These are phyloP conservation scores for Boletus mariae DNA, from an alignment of 1,284 basidiomycete species.

Conservation along the genomic window DNA sequence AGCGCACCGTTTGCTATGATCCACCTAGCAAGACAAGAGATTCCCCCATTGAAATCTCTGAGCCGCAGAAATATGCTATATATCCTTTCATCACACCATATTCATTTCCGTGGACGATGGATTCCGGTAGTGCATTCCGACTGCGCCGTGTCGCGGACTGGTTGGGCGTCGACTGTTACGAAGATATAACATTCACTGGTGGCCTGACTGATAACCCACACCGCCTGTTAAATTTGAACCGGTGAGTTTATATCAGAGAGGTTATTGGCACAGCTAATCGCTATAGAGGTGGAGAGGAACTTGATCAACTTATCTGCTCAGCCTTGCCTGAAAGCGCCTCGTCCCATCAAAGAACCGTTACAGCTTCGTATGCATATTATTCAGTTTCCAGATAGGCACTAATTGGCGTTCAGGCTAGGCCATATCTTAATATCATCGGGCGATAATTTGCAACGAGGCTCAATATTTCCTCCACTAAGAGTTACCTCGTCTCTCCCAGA, in stretches of 20 bases:
- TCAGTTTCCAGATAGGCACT: conserved; percentile 5
- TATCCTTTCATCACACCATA: conserved; percentile 60
- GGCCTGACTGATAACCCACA: conserved; percentile 36
- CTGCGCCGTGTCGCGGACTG: conserved; percentile 59
- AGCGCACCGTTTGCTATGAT: conserved; percentile 35
- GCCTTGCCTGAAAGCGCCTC: not conserved
- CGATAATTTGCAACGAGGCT: conserved; percentile 32
- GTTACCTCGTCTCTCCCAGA: conserved; percentile 43
- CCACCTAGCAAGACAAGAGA: conserved; percentile 31
- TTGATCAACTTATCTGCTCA: conserved; percentile 14
- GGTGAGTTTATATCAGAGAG: conserved; percentile 22
- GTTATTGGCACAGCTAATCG: conserved; percentile 12
- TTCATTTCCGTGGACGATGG: conserved; percentile 46
- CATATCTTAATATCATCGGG: conserved; percentile 51
- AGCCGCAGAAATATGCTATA: conserved; percentile 46
- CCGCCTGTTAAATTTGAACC: conserved; percentile 31
- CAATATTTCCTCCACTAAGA: conserved; percentile 49
- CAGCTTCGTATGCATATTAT: conserved; percentile 42
- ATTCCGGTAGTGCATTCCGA: conserved; percentile 48
- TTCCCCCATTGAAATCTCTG: conserved; percentile 28
- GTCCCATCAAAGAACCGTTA: conserved; percentile 28
- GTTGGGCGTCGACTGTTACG: conserved; percentile 38
- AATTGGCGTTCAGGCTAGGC: conserved; percentile 44
- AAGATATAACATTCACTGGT: conserved; percentile 37
- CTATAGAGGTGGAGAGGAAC: conserved; percentile 16